phyloP scores from a whole-genome alignment of 148 eudicot species.

The Pharnaceum exiguum region DNA sequence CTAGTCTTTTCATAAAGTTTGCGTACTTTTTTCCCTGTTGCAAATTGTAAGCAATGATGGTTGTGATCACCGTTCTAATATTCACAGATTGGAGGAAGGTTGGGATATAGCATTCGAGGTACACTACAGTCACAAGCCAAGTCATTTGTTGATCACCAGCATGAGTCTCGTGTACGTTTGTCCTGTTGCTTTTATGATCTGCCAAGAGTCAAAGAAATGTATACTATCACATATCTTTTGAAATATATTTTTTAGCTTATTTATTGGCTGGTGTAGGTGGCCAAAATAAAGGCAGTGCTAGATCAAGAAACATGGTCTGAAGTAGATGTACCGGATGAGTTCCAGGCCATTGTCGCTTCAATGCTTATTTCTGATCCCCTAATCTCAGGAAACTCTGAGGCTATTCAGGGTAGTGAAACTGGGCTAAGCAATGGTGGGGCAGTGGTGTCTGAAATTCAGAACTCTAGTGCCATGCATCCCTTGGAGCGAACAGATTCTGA shows the following conservation, averaged over 20 bases:
- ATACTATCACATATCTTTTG: not conserved
- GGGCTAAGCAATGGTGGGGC: conserved; percentile 36
- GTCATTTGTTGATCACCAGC: conserved; percentile 92
- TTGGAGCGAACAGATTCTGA: conserved; percentile 28
- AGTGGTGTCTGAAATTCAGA: conserved; percentile 19
- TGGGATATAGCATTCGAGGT: conserved; percentile 96
- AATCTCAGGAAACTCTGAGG: conserved; percentile 25
- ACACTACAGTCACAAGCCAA: conserved; percentile 97
- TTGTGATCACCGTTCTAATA: conserved; percentile 31
- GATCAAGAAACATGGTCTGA: conserved; percentile 99
- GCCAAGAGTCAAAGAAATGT: not conserved
- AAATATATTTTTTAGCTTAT: conserved; percentile 11
- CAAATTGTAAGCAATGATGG: conserved; percentile 14
- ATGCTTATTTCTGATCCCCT: conserved; percentile 47
- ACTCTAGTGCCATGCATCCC: conserved; percentile 34
- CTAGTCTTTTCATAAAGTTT: not conserved
- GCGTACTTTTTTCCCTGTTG: not conserved
- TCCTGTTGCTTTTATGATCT: conserved; percentile 2
- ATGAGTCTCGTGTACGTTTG: conserved; percentile 80
- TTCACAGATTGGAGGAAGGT: conserved; percentile 98
- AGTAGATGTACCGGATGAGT: conserved; percentile 94
- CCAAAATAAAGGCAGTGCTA: conserved; percentile 83
- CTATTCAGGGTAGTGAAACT: conserved; percentile 24
- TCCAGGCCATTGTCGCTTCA: conserved; percentile 77
- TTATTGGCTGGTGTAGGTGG: conserved; percentile 49